Conservation (phyloP, 441 rosid species). For the Melastoma candidum region DNA sequence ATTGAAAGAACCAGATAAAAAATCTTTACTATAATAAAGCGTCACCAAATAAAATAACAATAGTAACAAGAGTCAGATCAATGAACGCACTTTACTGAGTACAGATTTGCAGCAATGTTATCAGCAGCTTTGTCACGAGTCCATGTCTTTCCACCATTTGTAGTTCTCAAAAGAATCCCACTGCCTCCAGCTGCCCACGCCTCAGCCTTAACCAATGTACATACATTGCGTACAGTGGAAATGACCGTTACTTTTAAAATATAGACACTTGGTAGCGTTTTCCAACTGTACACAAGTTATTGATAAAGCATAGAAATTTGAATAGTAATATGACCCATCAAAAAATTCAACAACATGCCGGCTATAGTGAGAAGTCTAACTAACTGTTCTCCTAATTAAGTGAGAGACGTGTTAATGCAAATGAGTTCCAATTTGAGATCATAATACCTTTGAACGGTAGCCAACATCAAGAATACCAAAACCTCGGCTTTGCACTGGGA, state of each 20-base stretch:
- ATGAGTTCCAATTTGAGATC: not conserved
- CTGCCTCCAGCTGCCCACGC: conserved; percentile 99
- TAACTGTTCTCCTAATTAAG: too few species aligned
- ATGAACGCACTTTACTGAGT: conserved; percentile 69
- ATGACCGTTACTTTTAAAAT: too few species aligned
- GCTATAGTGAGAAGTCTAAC: too few species aligned
- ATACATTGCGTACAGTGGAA: not conserved
- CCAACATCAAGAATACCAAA: conserved; percentile 97
- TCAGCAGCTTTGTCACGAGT: conserved; percentile 95
- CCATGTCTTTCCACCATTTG: conserved; percentile 87
- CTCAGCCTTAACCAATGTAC: conserved; percentile 47
- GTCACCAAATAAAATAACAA: too few species aligned
- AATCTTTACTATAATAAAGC: too few species aligned
- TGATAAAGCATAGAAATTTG: too few species aligned
- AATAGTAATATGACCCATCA: too few species aligned
- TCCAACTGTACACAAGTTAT: too few species aligned
- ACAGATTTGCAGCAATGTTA: conserved; percentile 85
- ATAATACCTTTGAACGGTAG: conserved; percentile 70
- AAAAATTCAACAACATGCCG: too few species aligned
- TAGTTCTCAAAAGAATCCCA: conserved; percentile 78
- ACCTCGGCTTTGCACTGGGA: conserved; percentile 87
- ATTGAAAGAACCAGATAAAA: too few species aligned
- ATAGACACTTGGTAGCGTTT: too few species aligned
- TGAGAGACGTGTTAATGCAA: too few species aligned
- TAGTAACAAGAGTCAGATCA: not conserved